Base-by-base conservation (phyloP, 1,284 basidiomycete species). In the Ceratobasidium theobromae region DNA sequence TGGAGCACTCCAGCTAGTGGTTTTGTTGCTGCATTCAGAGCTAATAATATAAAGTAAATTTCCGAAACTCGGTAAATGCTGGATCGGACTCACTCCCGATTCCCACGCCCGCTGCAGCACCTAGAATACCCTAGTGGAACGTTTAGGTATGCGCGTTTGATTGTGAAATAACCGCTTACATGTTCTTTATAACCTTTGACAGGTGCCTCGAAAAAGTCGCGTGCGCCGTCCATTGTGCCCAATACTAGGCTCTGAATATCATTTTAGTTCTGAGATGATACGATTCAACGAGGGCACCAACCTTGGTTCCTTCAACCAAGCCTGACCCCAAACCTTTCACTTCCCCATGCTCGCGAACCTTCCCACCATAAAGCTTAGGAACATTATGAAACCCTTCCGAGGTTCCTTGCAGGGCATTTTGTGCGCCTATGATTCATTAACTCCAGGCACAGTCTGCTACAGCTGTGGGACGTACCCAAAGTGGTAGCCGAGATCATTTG, bases 61-160 rank as follows among this genome's bases (percentile, higher is more conserved):
- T 62, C 53, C 54, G 21, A 51, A 25, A 53, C 28, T 6, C 18
- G 25, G 16, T 21, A 25, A 45, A 35, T 18, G 2, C 45, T 16
- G 21, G 65, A 43, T 30, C 41, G 21, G 1, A 74, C 81, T 70
- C 67, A 81, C 81, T 79, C 67, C 81, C 80, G 45, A 80, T 73
- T 11, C 78, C 80, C 21, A 79, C 77, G 0, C 82, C 81, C 71
- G 81, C 82, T 66, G 83, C 73, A 1, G 77, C 79, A 3, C 82
- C 82, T 5, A 79, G 41, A 38, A 79, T 76, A 16, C 81, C 60
- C 60, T 64, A 48, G 6, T 23, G 16, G 14, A 45, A 6, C 43
- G 6, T 45, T 6, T 45, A 11, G 43, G 9, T 45, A 45, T 45
- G 8, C 6, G 27, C n/a, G 14, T 11, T 25, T 3, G 23, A 23